Conservation (phyloP, 495 filamentous ascomycete genomes). For the Cudoniella acicularis region DNA sequence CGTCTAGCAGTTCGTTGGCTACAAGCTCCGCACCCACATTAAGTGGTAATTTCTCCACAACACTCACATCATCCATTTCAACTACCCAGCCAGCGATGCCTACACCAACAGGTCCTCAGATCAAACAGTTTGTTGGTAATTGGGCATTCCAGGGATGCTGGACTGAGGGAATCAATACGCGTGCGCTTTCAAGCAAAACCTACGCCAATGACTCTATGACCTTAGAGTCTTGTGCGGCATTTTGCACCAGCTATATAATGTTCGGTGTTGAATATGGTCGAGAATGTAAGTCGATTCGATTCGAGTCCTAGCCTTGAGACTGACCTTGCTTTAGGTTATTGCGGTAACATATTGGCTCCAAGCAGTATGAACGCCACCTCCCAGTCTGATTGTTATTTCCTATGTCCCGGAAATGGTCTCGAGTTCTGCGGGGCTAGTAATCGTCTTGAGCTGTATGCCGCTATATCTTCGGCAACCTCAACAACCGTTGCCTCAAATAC, state of each 20-base stretch:
- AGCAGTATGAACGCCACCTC: background rate
- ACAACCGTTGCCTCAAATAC: background rate
- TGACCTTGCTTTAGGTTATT: constrained; percentile 34
- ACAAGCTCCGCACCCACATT: background rate
- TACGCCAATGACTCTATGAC: constrained; percentile 45
- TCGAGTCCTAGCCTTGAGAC: constrained; percentile 3
- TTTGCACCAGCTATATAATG: constrained; percentile 35
- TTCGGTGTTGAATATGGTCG: constrained; percentile 47
- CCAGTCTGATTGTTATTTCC: constrained; percentile 4
- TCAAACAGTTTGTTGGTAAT: constrained; percentile 32
- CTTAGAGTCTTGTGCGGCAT: constrained; percentile 41
- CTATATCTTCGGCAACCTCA: background rate
- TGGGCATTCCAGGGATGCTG: constrained; percentile 41
- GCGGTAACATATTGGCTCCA: constrained; percentile 35
- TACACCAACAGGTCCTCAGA: constrained; percentile 6
- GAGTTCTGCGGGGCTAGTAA: constrained; percentile 30
- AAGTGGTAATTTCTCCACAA: constrained; percentile 4
- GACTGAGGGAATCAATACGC: constrained; percentile 32
- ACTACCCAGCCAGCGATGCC: constrained; percentile 12
- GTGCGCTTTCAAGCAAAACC: constrained; percentile 7
- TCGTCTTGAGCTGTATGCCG: constrained; percentile 19
- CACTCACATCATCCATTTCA: constrained; percentile 15
- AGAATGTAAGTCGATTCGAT: constrained; percentile 27
- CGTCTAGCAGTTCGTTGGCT: background rate
- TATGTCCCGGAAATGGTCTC: background rate